Evolutionary conservation across 768 basidiomycete species (phyloP).

Genomic region (Rhodotorula paludigena): DNA sequence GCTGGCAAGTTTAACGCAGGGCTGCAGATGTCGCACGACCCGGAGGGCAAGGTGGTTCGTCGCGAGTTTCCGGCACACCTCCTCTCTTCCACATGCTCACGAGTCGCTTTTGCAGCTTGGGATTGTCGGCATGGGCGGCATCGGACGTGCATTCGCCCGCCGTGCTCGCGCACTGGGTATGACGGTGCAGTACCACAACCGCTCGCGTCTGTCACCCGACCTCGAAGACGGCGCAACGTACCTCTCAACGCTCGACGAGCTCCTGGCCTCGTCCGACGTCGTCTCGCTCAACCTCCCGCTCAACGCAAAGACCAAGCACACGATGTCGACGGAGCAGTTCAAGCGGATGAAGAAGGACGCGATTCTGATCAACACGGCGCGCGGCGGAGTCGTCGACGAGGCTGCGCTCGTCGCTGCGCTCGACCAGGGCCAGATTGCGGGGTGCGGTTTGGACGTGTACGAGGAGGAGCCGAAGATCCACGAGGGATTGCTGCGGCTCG

Average conservation of each 20-base stretch:
- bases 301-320: constrained; percentile 55
- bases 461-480: constrained; percentile 78
- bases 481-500: constrained; percentile 61
- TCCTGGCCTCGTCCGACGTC: constrained; percentile 70
- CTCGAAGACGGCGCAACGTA: constrained; percentile 63
- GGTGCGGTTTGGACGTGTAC: constrained; percentile 45
- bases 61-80: too few species aligned
- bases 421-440: constrained; percentile 58
- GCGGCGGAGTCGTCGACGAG: constrained; percentile 88
- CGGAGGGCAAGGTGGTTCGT: constrained; percentile 43
- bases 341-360: constrained; percentile 36
- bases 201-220: constrained; percentile 55
- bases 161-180: constrained; percentile 70
- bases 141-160: constrained; percentile 55
- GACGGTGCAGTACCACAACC: constrained; percentile 71
- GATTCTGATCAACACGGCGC: constrained; percentile 42
- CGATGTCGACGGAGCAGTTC: constrained; percentile 36
- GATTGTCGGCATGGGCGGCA: constrained; percentile 51
- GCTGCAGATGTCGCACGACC: constrained; percentile 44
- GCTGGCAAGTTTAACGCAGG: constrained; percentile 44
- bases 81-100: too few species aligned
- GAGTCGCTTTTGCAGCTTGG: constrained; percentile 44
- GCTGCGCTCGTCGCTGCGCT: constrained; percentile 77
- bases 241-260: constrained; percentile 56
- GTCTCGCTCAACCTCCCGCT: constrained; percentile 82